Evolutionary conservation across 1,139 yeast species (phyloP).

Genomic region (Candida sanyaensis): DNA sequence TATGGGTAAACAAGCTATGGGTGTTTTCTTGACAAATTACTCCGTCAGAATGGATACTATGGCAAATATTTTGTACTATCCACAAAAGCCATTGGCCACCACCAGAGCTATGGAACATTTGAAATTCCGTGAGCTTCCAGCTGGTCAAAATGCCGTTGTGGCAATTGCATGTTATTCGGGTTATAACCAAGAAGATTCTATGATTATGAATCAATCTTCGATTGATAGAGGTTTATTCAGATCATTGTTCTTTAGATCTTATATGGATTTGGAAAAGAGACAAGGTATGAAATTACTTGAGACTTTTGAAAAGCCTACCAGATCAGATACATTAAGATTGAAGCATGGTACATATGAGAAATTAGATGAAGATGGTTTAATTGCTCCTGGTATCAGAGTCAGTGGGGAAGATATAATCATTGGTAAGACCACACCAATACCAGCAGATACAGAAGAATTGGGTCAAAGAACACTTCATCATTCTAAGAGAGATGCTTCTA

Average conservation of each 20-base stretch:
- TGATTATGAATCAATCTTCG: conserved; percentile 98
- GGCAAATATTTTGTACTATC: conserved; percentile 97
- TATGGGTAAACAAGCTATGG: conserved; percentile 99
- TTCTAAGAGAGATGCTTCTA: conserved; percentile 97
- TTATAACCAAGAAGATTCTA: conserved; percentile 99
- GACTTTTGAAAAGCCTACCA: conserved; percentile 92
- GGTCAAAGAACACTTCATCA: conserved; percentile 99
- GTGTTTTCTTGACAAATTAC: conserved; percentile 96
- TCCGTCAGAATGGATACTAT: conserved; percentile 98
- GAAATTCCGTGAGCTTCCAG: conserved; percentile 97
- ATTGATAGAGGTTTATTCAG: conserved; percentile 96
- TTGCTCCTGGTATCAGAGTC: conserved; percentile 97
- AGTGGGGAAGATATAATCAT: conserved; percentile 98
- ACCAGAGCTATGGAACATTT: conserved; percentile 98
- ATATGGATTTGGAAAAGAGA: conserved; percentile 98
- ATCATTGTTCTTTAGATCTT: conserved; percentile 92
- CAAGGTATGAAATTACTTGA: conserved; percentile 98
- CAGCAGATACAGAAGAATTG: conserved; percentile 96
- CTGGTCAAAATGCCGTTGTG: conserved; percentile 98
- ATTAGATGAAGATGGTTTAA: conserved; percentile 96
- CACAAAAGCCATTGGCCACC: conserved; percentile 98
- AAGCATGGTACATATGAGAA: conserved; percentile 98
- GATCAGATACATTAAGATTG: conserved; percentile 90
- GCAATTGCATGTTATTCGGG: conserved; percentile 98
- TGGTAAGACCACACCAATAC: conserved; percentile 98